These are phyloP conservation scores for Hyphopichia fennica DNA, from an alignment of 1,139 yeast genomes.

Conservation along the genomic window DNA sequence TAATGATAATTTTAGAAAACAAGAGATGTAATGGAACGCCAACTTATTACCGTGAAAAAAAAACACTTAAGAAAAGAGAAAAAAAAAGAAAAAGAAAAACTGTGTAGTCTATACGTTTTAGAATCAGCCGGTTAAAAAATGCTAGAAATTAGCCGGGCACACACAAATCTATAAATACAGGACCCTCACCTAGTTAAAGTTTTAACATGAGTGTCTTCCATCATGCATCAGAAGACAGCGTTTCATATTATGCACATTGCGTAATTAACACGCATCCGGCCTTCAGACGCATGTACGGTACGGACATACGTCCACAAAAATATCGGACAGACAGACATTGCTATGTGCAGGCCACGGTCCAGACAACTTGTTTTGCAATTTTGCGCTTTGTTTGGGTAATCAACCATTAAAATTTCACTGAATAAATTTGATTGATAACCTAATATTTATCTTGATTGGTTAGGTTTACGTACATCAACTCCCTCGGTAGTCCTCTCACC, in stretches of 20 bases:
- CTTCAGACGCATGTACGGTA: background rate
- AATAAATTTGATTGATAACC: too few relatives aligned
- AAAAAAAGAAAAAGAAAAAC: background rate
- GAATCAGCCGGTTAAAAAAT: too few relatives aligned
- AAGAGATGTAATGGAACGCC: too few relatives aligned
- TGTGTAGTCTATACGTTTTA: too few relatives aligned
- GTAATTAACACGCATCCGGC: background rate
- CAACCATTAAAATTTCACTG: too few relatives aligned
- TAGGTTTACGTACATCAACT: too few relatives aligned
- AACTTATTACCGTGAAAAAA: background rate
- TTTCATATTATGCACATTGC: background rate
- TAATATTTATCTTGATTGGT: too few relatives aligned
- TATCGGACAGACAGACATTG: background rate
- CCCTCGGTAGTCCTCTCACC: too few relatives aligned
- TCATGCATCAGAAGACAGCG: background rate
- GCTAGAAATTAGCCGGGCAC: background rate
- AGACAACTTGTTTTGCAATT: too few relatives aligned
- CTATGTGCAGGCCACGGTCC: too few relatives aligned
- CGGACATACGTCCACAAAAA: background rate
- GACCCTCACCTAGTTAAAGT: background rate
- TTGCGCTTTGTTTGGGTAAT: too few relatives aligned
- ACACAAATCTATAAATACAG: background rate
- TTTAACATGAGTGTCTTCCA: background rate
- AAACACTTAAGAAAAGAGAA: background rate
- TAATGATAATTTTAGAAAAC: too few relatives aligned